Evolutionary conservation across 108 stramenopile species (phyloP).

Genomic region (Fragilaria crotonensis): DNA sequence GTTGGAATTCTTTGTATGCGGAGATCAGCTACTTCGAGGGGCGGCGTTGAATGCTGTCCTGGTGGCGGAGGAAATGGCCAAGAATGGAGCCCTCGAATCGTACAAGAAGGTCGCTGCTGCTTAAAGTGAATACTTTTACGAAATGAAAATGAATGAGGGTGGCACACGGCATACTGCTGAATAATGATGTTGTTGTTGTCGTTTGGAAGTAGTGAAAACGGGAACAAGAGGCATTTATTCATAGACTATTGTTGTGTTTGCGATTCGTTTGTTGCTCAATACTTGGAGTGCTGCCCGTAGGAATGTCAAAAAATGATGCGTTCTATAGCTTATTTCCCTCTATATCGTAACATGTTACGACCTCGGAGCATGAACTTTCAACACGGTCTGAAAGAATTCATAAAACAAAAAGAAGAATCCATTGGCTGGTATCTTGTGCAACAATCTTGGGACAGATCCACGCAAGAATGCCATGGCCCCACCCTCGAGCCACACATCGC

Average conservation of each 20-base stretch:
- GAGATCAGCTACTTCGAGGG: slow-evolving; percentile 96
- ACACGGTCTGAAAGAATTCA: slow-evolving; percentile 79
- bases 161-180: too few species aligned
- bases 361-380: slow-evolving; percentile 59
- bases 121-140: too few species aligned
- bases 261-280: too few species aligned
- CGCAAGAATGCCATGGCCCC: slow-evolving; percentile 76
- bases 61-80: slow-evolving; percentile 87
- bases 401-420: slow-evolving; percentile 92
- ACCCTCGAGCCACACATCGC: slow-evolving; percentile 48
- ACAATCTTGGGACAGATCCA: slow-evolving; percentile 82
- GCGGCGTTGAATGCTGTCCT: slow-evolving; percentile 96
- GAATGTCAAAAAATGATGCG: too few species aligned
- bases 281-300: too few species aligned
- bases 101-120: background rate
- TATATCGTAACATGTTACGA: too few species aligned
- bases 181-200: too few species aligned
- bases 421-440: slow-evolving; percentile 96
- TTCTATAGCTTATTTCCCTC: too few species aligned
- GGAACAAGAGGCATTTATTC: too few species aligned
- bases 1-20: slow-evolving; percentile 94
- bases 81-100: slow-evolving; percentile 62
- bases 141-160: too few species aligned
- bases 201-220: too few species aligned
- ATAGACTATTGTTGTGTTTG: too few species aligned